Base-by-base conservation (phyloP, 768 basidiomycete genomes). In the Tubosaeta sp. region DNA sequence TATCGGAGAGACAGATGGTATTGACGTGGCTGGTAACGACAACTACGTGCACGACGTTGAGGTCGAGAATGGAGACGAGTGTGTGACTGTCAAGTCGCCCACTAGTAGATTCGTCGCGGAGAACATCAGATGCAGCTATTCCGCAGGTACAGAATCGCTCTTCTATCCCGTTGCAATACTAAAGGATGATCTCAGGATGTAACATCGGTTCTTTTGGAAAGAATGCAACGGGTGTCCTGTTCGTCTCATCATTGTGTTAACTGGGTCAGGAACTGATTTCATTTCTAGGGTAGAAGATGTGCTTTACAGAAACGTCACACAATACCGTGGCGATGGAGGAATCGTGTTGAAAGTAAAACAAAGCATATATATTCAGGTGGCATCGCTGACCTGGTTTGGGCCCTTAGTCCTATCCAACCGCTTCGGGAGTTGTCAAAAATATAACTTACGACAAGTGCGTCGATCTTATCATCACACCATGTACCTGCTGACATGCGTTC, bases 41-140 rank as follows among this genome's bases (percentile, higher is more conserved):
- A 64, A 68, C 48, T 61, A 60, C 35, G 65, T 73, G 22, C 69
- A 71, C 43, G 68, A 72, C 33, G 61, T 71, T 42, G 57, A 59
- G 6, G 65, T 73, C 22, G 69, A 68, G 48, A 69, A 65, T 42
- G 67, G 61, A 22, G 59, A 64, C 35, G 63, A 72, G 44, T 71
- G 69, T 43, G 65, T 71, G 14, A 70, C 68, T 0, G 64, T 71
- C 51, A 71, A 72, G 46, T 43, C 65, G 2, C 65, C 70, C 5
- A 66, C 69, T 4, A 46, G 65, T 16, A 52, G 60, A 27, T 61
- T 53, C 38, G 6, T 46, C 16, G 53, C 42, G 17, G 48, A 59
- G 41, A 56, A 59, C 19, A 45, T 63, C 5, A 44, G 39, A 10
- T 60, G 60, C n/a, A 3, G 32, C 25, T 6, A 56, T 50, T 51